Evolutionary conservation across 2,329 filamentous ascomycete species (phyloP).

Genomic region (Monosporascus sp.): DNA sequence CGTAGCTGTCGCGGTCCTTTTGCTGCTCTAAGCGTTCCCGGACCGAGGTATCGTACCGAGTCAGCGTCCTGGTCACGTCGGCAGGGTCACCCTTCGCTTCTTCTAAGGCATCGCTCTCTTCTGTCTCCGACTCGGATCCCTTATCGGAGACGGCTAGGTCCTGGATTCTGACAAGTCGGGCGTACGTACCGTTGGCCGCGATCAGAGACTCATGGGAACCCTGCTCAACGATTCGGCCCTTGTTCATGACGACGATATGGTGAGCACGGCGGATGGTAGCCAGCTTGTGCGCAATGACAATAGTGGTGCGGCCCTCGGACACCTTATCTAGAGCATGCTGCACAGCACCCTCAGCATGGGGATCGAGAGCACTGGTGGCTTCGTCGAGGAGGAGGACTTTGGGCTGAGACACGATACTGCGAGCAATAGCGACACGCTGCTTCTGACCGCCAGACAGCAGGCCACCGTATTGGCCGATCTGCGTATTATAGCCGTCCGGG

Average conservation of each 20-base stretch:
- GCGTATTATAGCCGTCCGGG: slow-evolving; percentile 74
- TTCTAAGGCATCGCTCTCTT: no score
- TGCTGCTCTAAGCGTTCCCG: slow-evolving; percentile 13
- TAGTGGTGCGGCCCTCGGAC: slow-evolving; percentile 75
- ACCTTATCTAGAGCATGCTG: slow-evolving; percentile 73
- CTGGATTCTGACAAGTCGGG: slow-evolving; percentile 70
- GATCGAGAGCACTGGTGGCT: slow-evolving; percentile 33
- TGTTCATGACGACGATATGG: slow-evolving; percentile 86
- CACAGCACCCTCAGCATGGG: slow-evolving; percentile 72
- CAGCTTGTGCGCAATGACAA: slow-evolving; percentile 83
- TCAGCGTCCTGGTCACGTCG: slow-evolving; percentile 49
- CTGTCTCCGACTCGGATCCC: background rate
- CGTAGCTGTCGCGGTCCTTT: slow-evolving; percentile 1
- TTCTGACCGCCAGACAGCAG: slow-evolving; percentile 86
- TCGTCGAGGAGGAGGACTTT: slow-evolving; percentile 68
- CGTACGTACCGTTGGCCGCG: slow-evolving; percentile 62
- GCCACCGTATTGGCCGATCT: slow-evolving; percentile 77
- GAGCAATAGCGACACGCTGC: slow-evolving; percentile 84
- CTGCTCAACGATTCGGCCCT: slow-evolving; percentile 74
- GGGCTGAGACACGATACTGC: slow-evolving; percentile 61
- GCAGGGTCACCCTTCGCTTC: background rate
- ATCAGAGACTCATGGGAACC: slow-evolving; percentile 71
- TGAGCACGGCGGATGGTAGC: slow-evolving; percentile 89
- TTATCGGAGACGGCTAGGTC: slow-evolving; percentile 42
- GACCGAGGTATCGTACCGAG: slow-evolving; percentile 41